Percentiles rank a stretch among this genome's conserved stretches.
phyloP scores from a whole-genome alignment of 1,284 basidiomycete species.

The Tausonia pullulans region DNA sequence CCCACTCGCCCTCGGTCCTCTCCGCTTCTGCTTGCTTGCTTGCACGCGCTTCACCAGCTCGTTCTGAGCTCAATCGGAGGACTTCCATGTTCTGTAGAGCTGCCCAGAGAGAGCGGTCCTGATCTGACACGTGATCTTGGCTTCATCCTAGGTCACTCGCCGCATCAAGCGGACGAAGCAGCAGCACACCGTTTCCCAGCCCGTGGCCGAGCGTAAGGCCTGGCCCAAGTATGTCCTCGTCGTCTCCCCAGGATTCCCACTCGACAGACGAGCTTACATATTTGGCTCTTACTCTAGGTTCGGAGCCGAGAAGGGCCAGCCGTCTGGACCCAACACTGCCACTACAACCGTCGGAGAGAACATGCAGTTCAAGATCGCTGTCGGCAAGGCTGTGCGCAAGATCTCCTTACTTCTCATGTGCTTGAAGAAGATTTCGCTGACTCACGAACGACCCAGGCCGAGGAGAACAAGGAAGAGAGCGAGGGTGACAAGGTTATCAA shows the following conservation, averaged over 20 bases:
- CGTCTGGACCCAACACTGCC: constrained; percentile 78
- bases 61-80: neutral
- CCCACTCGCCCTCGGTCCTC: neutral
- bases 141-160: constrained; percentile 55
- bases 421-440: constrained; percentile 24
- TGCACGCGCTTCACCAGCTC: neutral
- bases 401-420: neutral
- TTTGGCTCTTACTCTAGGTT: constrained; percentile 41
- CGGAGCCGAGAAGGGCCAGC: constrained; percentile 78
- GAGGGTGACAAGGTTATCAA: constrained; percentile 61
- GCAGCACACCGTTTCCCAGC: constrained; percentile 85
- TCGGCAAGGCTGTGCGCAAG: constrained; percentile 39
- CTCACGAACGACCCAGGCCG: constrained; percentile 34
- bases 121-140: no score
- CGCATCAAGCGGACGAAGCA: constrained; percentile 78
- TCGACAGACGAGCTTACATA: neutral
- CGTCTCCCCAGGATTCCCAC: neutral
- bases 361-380: constrained; percentile 69
- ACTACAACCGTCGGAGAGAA: constrained; percentile 96
- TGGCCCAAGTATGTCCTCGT: constrained; percentile 57
- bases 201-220: constrained; percentile 81
- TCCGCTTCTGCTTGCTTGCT: neutral
- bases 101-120: no score
- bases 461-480: constrained; percentile 58
- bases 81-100: no score